Conservation (phyloP, 345 rosid species). For the Cardamine resedifolia region DNA sequence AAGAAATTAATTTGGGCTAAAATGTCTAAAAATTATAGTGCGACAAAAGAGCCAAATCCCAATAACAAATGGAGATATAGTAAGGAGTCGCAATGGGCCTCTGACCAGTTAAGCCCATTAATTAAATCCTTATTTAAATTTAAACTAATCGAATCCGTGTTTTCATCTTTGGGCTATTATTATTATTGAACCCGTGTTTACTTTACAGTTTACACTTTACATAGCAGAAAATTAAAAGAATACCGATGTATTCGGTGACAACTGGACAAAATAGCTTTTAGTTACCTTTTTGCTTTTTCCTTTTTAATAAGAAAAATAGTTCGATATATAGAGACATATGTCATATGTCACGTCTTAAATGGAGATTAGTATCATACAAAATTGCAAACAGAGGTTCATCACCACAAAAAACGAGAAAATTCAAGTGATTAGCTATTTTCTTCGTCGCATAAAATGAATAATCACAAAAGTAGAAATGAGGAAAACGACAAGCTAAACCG, state of each 20-base stretch:
- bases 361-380: not conserved
- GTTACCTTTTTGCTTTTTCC: not conserved
- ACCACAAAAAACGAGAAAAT: not conserved
- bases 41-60: not conserved
- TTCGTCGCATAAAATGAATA: not conserved
- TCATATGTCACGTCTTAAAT: not conserved
- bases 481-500: slow-evolving; percentile 11
- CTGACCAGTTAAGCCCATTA: not conserved
- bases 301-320: not conserved
- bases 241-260: not conserved
- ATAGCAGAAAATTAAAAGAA: not conserved
- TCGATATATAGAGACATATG: not conserved
- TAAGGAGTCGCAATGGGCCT: not conserved
- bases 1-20: not conserved
- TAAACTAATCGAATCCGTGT: not conserved
- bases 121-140: not conserved
- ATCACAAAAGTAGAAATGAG: not conserved
- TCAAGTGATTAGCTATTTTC: not conserved
- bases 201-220: not conserved
- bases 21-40: not conserved
- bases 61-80: not conserved
- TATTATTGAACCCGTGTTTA: not conserved
- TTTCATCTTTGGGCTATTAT: not conserved
- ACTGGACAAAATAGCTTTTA: not conserved
- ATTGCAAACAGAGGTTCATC: not conserved